phyloP scores from a whole-genome alignment of 2,329 filamentous ascomycete species.

The Drechslerella dactyloides region DNA sequence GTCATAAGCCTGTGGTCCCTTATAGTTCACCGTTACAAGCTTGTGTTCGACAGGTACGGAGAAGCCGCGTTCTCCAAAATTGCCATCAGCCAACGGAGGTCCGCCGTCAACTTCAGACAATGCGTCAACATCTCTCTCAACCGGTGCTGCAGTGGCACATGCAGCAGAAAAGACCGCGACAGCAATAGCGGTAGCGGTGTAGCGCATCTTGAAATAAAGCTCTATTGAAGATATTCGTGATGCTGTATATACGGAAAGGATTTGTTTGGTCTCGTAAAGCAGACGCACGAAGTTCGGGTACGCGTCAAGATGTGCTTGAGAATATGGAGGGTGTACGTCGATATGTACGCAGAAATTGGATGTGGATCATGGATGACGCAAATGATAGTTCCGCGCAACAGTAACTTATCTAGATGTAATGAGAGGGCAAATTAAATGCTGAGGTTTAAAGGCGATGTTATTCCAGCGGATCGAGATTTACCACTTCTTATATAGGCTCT shows the following conservation, averaged over 20 bases:
- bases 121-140: neutral
- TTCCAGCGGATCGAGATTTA: constrained; percentile 9
- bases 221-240: no score
- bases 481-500: neutral
- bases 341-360: no score
- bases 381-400: constrained; percentile 7
- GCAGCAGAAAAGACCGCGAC: neutral
- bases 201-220: constrained; percentile 20
- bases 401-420: constrained; percentile 18
- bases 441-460: constrained; percentile 12
- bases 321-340: no score
- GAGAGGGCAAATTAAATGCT: constrained; percentile 20
- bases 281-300: no score
- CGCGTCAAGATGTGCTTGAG: no score
- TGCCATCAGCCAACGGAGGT: neutral
- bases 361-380: no score
- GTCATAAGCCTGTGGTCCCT: constrained; percentile 23
- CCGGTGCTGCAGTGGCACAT: neutral
- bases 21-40: constrained; percentile 13
- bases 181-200: constrained; percentile 5
- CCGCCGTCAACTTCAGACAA: neutral
- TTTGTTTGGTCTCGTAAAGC: no score
- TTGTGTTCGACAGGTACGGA: constrained; percentile 23
- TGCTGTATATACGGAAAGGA: no score
- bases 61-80: constrained; percentile 1